Evolutionary conservation across 2,329 filamentous ascomycete species (phyloP).

Genomic region (Acrocalymma vagum): DNA sequence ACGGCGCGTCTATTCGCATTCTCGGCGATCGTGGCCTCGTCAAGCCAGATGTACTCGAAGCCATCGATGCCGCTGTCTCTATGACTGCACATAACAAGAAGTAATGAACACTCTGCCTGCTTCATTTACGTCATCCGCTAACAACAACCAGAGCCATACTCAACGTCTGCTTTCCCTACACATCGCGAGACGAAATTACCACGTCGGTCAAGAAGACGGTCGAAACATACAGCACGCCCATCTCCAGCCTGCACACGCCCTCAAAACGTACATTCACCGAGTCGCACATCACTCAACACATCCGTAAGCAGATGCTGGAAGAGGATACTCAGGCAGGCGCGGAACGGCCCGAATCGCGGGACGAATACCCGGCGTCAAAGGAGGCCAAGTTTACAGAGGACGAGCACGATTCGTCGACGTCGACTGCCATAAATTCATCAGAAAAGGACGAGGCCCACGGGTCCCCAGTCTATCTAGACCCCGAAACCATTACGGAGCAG

Average conservation of each 20-base stretch:
- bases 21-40: conserved; percentile 86
- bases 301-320: conserved; percentile 63
- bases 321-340: conserved; percentile 45
- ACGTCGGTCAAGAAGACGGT: conserved; percentile 88
- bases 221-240: conserved; percentile 80
- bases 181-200: conserved; percentile 93
- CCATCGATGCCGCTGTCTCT: conserved; percentile 84
- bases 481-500: conserved; percentile 85
- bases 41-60: conserved; percentile 85
- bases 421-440: conserved; percentile 45
- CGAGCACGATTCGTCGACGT: conserved; percentile 45
- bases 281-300: conserved; percentile 85
- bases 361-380: conserved; percentile 46
- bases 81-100: conserved; percentile 88
- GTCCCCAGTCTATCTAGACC: conserved; percentile 65
- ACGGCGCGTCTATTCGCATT: conserved; percentile 86
- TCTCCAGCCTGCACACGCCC: conserved; percentile 62
- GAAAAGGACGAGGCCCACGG: conserved; percentile 37
- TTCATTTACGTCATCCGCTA: conserved; percentile 9
- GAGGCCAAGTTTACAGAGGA: conserved; percentile 36
- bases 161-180: conserved; percentile 98
- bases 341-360: conserved; percentile 37
- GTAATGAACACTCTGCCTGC: conserved; percentile 54
- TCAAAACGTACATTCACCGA: conserved; percentile 80
- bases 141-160: conserved; percentile 65